These are phyloP conservation scores for Hypomontagnella submonticulosa DNA, from an alignment of 495 filamentous ascomycete species.

Conservation along the genomic window DNA sequence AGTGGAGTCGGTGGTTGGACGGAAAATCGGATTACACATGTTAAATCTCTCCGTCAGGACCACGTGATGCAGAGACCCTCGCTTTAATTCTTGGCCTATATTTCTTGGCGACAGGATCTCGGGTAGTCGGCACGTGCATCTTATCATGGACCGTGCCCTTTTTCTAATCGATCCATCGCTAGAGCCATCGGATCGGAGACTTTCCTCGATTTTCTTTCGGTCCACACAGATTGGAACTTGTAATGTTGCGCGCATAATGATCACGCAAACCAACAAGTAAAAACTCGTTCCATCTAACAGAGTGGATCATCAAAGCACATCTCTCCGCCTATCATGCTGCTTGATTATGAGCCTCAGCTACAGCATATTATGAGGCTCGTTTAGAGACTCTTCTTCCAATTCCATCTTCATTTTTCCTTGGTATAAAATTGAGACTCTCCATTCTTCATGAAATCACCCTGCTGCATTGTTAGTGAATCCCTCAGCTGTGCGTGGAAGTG, in stretches of 20 bases:
- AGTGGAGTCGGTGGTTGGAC: conserved; percentile 7
- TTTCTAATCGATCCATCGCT: conserved; percentile 6
- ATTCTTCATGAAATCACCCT: no score
- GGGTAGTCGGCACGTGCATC: conserved; percentile 34
- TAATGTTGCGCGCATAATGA: conserved; percentile 29
- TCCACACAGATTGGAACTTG: background rate
- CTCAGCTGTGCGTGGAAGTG: no score
- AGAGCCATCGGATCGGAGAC: no score
- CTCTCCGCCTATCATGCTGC: background rate
- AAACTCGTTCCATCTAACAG: background rate
- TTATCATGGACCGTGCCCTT: conserved; percentile 8
- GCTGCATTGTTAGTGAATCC: no score
- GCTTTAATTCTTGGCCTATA: conserved; percentile 22
- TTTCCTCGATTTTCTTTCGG: no score
- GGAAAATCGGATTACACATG: conserved; percentile 14
- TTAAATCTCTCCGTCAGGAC: conserved; percentile 5
- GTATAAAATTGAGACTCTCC: no score
- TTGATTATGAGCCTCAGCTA: background rate
- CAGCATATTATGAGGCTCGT: background rate
- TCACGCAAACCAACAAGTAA: conserved; percentile 17
- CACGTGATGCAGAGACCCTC: conserved; percentile 32
- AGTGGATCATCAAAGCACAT: no score
- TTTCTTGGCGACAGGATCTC: conserved; percentile 37
- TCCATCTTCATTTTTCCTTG: background rate
- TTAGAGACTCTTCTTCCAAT: background rate